phyloP scores from a whole-genome alignment of 202 grass and related monocot species.

The Cymbopogon flexuosus region DNA sequence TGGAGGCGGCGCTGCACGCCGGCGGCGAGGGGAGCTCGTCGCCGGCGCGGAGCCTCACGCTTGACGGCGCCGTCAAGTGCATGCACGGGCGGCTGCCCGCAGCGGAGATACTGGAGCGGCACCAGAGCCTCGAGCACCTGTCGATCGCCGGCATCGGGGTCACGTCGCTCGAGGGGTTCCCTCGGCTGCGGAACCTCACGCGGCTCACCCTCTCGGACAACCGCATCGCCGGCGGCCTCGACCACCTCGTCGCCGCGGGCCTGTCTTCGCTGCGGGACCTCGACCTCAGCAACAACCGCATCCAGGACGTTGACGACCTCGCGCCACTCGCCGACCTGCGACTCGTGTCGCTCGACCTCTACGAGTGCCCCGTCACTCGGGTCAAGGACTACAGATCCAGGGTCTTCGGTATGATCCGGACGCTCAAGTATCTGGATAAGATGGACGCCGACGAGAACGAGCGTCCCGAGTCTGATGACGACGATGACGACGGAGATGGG shows the following conservation, averaged over 20 bases:
- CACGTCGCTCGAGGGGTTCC: slow-evolving; percentile 76
- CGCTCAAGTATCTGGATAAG: slow-evolving; percentile 86
- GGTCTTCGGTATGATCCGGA: slow-evolving; percentile 83
- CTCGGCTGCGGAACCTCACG: slow-evolving; percentile 69
- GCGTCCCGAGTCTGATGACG: slow-evolving; percentile 84
- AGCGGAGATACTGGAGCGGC: slow-evolving; percentile 64
- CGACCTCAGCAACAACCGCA: slow-evolving; percentile 91
- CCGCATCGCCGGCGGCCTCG: slow-evolving; percentile 80
- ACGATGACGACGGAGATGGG: slow-evolving; percentile 59
- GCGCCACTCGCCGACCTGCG: slow-evolving; percentile 66
- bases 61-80: slow-evolving; percentile 89
- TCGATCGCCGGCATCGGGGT: slow-evolving; percentile 82
- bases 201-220: slow-evolving; percentile 90
- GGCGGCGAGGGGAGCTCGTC: slow-evolving; percentile 46
- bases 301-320: slow-evolving; percentile 71
- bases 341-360: slow-evolving; percentile 83
- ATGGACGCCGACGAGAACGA: slow-evolving; percentile 98
- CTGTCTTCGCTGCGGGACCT: slow-evolving; percentile 72
- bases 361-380: slow-evolving; percentile 83
- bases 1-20: slow-evolving; percentile 69
- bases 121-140: slow-evolving; percentile 77
- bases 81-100: slow-evolving; percentile 70
- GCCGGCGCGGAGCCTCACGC: slow-evolving; percentile 61
- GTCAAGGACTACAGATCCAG: slow-evolving; percentile 89
- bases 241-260: slow-evolving; percentile 73